Conservation (phyloP, 2,329 filamentous ascomycete species). For the Exophiala oligosperma region DNA sequence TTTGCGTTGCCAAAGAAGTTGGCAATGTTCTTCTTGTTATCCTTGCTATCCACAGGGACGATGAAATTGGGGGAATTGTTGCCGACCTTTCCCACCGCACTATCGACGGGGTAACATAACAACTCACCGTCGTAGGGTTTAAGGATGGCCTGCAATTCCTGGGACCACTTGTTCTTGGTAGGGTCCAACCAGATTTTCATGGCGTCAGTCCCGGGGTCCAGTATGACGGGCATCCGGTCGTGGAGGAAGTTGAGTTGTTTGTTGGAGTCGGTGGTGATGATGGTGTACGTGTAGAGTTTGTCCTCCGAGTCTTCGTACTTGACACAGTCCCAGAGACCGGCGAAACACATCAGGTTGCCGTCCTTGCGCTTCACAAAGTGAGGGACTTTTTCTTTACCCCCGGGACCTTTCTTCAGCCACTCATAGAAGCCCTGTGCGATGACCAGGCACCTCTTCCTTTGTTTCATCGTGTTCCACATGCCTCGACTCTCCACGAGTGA, state of each 20-base stretch:
- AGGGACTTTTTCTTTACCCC: slow-evolving; percentile 76
- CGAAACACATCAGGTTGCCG: slow-evolving; percentile 81
- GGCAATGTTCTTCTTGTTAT: slow-evolving; percentile 90
- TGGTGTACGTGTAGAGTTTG: slow-evolving; percentile 82
- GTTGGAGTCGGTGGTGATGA: slow-evolving; percentile 89
- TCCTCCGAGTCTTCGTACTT: slow-evolving; percentile 73
- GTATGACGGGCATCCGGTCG: slow-evolving; percentile 91
- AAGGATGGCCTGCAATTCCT: slow-evolving; percentile 75
- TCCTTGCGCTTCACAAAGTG: slow-evolving; percentile 83
- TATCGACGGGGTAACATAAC: slow-evolving; percentile 80
- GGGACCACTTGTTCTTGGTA: slow-evolving; percentile 67
- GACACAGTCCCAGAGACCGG: slow-evolving; percentile 88
- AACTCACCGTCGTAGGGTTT: slow-evolving; percentile 76
- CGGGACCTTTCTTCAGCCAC: slow-evolving; percentile 77
- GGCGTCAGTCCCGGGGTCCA: slow-evolving; percentile 72
- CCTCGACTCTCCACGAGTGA: slow-evolving; percentile 73
- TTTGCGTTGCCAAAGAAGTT: slow-evolving; percentile 74
- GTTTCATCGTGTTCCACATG: slow-evolving; percentile 93
- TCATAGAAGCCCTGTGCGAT: slow-evolving; percentile 94
- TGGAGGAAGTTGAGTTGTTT: slow-evolving; percentile 82
- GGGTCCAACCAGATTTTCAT: slow-evolving; percentile 80
- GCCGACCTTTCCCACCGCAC: slow-evolving; percentile 91
- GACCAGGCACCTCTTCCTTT: slow-evolving; percentile 81
- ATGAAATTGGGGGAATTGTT: slow-evolving; percentile 85
- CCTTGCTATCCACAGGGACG: slow-evolving; percentile 76